Evolutionary conservation across 2,329 filamentous ascomycete species (phyloP), one percentile per base, ranked within the genome.

Genomic region (Diaporthe helianthi): DNA sequence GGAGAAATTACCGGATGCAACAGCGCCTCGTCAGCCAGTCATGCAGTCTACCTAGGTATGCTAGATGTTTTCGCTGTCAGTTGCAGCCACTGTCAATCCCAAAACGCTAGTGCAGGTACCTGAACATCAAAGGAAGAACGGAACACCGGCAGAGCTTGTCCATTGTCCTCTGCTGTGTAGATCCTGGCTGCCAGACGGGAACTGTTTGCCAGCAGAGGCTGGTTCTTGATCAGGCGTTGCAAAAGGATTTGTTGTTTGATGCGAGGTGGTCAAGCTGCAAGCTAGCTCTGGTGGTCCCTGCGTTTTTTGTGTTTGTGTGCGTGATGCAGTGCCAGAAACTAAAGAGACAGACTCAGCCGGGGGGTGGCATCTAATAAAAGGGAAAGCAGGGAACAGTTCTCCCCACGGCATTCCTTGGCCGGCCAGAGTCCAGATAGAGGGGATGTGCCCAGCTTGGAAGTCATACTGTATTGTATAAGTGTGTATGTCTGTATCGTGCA

Each of bases 281-380:
- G 58, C 41, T 49, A 63, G 47, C 58, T 63, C 36, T 49, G 33
- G 44, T 7, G 44, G 58, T 36, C 58, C 58, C 58, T 63, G 58
- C 58, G 29, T 26, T 41, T 36, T 44, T n/a, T 24, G 24, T 22
- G 29, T 36, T 29, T 33, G 29, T 22, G 29, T 22, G 31, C 52
- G 24, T n/a, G 22, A 58, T 58, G 53, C 58, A 47, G 58, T 61
- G 58, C 19, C 19, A 61, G 41, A 46, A 19, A 47, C 44, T 26
- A 15, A 63, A 49, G 58, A 49, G 58, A 44, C 44, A 49, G 58
- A 44, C 44, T 63, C 49, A 63, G 58, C 51, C 9, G 29, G 38
- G 29, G 38, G 51, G 55, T 55, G 64, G 64, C 51, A 55, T 55
- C 64, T 55, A 66, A 66, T 55, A 66, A 66, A 66, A 66, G 64